Percentiles rank a stretch among this genome's conserved stretches.
These are phyloP conservation scores for Fusarium sp. DNA, from an alignment of 2,329 filamentous ascomycete species.

Conservation along the genomic window DNA sequence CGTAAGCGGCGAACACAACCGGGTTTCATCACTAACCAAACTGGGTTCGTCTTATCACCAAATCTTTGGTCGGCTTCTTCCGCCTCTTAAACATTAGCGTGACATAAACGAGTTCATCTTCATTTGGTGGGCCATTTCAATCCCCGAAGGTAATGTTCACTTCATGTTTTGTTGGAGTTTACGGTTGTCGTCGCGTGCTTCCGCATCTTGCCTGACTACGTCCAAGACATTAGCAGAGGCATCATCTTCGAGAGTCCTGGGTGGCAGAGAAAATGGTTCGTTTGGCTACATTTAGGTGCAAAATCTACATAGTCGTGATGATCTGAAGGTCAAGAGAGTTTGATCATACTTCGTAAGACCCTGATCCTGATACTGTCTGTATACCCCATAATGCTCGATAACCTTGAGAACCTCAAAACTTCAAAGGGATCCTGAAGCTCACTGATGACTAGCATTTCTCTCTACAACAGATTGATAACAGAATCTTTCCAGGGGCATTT, in stretches of 20 bases:
- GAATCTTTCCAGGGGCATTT: fast-evolving
- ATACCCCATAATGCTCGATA: fast-evolving
- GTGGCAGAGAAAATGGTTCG: no score
- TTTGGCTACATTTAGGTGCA: not conserved
- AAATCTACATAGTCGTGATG: not conserved
- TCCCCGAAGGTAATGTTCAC: no score
- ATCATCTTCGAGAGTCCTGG: no score
- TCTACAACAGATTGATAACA: fast-evolving
- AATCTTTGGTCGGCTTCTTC: not conserved
- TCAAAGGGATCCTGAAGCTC: fast-evolving
- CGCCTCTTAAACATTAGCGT: no score
- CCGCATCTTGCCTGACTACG: not conserved
- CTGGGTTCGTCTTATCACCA: not conserved
- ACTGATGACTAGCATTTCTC: fast-evolving
- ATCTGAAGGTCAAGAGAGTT: not conserved
- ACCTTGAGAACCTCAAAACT: not conserved
- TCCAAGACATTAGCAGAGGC: not conserved
- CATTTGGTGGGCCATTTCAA: no score
- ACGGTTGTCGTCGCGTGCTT: not conserved
- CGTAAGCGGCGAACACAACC: not conserved
- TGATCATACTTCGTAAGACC: not conserved
- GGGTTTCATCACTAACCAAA: not conserved
- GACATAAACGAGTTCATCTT: not conserved
- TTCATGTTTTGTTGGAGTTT: not conserved
- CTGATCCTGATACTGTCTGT: not conserved